These are phyloP conservation scores for Lentinula raphanica DNA, from an alignment of 768 basidiomycete genomes.

Conservation along the genomic window DNA sequence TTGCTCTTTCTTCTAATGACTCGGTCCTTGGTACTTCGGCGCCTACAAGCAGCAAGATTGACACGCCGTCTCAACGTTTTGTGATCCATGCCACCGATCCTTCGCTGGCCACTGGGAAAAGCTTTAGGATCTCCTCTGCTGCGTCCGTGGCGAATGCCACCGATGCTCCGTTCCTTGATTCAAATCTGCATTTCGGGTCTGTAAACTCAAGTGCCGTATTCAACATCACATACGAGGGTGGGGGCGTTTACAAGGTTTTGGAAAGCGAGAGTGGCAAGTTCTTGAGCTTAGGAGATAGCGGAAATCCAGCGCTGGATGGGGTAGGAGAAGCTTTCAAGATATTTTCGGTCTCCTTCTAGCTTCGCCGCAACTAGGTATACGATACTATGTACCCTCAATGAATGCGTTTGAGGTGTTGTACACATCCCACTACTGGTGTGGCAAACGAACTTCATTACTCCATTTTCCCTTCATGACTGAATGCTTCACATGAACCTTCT, in stretches of 20 bases:
- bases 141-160: not conserved
- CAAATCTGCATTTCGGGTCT: not conserved
- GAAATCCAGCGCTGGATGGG: not conserved
- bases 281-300: not conserved
- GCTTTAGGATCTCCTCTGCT: slow-evolving; percentile 4
- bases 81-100: slow-evolving; percentile 5
- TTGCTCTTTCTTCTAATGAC: not conserved
- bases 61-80: slow-evolving; percentile 2
- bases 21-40: not conserved
- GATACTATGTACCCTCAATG: too few species aligned
- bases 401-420: not conserved
- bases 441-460: not conserved
- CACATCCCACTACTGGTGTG: not conserved
- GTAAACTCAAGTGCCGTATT: slow-evolving; percentile 2
- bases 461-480: not conserved
- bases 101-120: not conserved
- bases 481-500: not conserved
- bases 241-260: not conserved
- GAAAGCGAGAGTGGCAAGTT: not conserved
- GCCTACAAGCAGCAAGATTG: not conserved
- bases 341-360: slow-evolving; percentile 1
- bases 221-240: not conserved
- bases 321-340: not conserved
- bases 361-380: too few species aligned
- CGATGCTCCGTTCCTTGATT: not conserved